These are phyloP conservation scores for Hapsidospora chrysogenum DNA, from an alignment of 495 filamentous ascomycete genomes.

Conservation along the genomic window DNA sequence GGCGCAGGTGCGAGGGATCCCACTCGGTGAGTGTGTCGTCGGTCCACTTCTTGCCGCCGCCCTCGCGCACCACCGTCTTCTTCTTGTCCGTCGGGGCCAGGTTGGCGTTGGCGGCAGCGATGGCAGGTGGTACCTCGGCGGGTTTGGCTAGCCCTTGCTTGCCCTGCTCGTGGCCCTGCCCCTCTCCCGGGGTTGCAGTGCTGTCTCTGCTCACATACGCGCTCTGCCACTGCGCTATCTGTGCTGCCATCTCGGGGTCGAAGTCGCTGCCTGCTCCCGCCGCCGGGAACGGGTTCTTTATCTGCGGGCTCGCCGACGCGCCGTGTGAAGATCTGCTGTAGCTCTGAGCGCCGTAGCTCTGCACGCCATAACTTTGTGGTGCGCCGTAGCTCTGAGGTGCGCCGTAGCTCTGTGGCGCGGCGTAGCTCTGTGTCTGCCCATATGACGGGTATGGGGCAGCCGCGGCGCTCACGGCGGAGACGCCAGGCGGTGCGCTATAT, in stretches of 20 bases:
- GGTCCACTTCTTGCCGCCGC: slow-evolving; percentile 80
- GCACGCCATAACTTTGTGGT: slow-evolving; percentile 11
- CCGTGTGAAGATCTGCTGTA: too few relatives aligned
- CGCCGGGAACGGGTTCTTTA: slow-evolving; percentile 68
- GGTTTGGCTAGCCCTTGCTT: slow-evolving; percentile 16
- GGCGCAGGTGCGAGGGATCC: slow-evolving; percentile 86
- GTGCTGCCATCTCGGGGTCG: slow-evolving; percentile 79
- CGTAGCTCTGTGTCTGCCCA: slow-evolving; percentile 22
- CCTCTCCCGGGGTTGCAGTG: neutral
- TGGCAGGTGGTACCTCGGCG: slow-evolving; percentile 21
- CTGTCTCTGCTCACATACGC: slow-evolving; percentile 55
- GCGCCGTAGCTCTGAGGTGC: slow-evolving; percentile 19
- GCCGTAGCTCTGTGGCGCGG: slow-evolving; percentile 29
- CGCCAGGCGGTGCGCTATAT: slow-evolving; percentile 12
- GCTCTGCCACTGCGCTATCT: slow-evolving; percentile 93
- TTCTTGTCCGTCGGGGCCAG: slow-evolving; percentile 28
- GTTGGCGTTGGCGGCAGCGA: slow-evolving; percentile 17
- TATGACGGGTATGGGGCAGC: slow-evolving; percentile 20
- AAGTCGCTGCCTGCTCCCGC: slow-evolving; percentile 25
- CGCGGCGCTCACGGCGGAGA: slow-evolving; percentile 12
- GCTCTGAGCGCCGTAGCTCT: slow-evolving; percentile 10
- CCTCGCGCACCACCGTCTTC: slow-evolving; percentile 69
- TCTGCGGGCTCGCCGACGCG: slow-evolving; percentile 57
- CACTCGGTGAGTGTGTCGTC: slow-evolving; percentile 80
- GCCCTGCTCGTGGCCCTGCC: slow-evolving; percentile 8